phyloP scores from a whole-genome alignment of 164 flowering plant genomes.

The Dillenia turbinata region DNA sequence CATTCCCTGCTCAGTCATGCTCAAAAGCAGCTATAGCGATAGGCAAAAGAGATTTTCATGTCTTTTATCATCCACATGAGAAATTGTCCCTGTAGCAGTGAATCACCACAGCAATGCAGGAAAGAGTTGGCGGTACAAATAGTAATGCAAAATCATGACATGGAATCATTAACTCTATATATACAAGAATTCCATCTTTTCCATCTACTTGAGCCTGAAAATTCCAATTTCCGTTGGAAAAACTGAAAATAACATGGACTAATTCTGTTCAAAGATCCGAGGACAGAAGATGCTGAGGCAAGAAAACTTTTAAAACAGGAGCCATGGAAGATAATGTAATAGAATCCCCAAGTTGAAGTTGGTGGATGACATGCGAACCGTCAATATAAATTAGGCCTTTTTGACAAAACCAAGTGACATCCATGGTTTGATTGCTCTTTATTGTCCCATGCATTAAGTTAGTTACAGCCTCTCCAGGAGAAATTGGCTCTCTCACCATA shows the following conservation, averaged over 20 bases:
- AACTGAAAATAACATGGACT: neutral
- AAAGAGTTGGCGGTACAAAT: too few relatives aligned
- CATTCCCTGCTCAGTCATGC: too few relatives aligned
- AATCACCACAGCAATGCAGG: too few relatives aligned
- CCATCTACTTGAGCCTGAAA: neutral
- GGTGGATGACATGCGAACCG: constrained; percentile 57
- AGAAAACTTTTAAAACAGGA: constrained; percentile 61
- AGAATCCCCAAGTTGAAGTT: constrained; percentile 52
- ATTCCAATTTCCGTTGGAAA: neutral
- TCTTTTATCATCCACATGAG: too few relatives aligned
- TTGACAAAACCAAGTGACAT: constrained; percentile 52
- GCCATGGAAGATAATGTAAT: constrained; percentile 65
- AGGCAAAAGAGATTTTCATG: too few relatives aligned
- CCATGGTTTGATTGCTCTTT: constrained; percentile 57
- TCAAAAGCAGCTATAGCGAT: too few relatives aligned
- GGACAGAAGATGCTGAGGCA: constrained; percentile 45
- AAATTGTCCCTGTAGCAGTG: too few relatives aligned
- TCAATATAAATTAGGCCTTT: constrained; percentile 74
- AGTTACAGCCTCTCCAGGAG: constrained; percentile 31
- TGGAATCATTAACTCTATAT: too few relatives aligned
- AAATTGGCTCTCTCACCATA: constrained; percentile 91
- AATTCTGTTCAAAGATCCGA: too few relatives aligned
- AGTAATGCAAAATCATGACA: too few relatives aligned
- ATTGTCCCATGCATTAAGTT: constrained; percentile 61
- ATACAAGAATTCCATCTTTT: too few relatives aligned